These are phyloP conservation scores for Salinomyces thailandicus DNA, from an alignment of 2,329 filamentous ascomycete species.

Conservation along the genomic window DNA sequence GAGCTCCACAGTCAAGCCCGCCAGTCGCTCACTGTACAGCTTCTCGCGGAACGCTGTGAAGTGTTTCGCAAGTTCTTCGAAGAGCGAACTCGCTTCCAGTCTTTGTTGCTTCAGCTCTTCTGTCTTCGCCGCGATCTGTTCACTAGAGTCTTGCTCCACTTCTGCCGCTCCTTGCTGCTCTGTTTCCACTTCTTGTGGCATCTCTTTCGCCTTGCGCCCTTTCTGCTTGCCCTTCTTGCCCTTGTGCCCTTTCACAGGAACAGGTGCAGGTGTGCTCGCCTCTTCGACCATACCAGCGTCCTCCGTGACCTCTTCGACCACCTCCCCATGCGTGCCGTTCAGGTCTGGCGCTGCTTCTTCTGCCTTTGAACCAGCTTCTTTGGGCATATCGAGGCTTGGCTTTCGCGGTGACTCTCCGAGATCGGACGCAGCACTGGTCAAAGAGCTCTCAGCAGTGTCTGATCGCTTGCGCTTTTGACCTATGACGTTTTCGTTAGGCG, in stretches of 20 bases:
- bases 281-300: slow-evolving; percentile 19
- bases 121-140: slow-evolving; percentile 30
- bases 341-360: slow-evolving; percentile 24
- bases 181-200: slow-evolving; percentile 11
- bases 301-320: slow-evolving; percentile 34
- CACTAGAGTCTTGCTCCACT: slow-evolving; percentile 15
- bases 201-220: slow-evolving; percentile 32
- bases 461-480: slow-evolving; percentile 37
- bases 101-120: slow-evolving; percentile 42
- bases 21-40: slow-evolving; percentile 81
- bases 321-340: slow-evolving; percentile 25
- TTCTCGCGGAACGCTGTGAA: slow-evolving; percentile 78
- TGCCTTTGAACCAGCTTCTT: slow-evolving; percentile 7
- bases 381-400: slow-evolving; percentile 17
- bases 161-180: slow-evolving; percentile 10
- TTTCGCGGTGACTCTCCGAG: slow-evolving; percentile 27
- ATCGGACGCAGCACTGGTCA: slow-evolving; percentile 27
- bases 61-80: slow-evolving; percentile 73
- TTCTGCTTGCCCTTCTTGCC: slow-evolving; percentile 38
- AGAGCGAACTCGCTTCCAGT: slow-evolving; percentile 18
- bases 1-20: slow-evolving; percentile 62
- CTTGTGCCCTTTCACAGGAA: slow-evolving; percentile 28
- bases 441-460: slow-evolving; percentile 30
- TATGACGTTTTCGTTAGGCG: slow-evolving; percentile 3
- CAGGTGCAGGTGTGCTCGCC: slow-evolving; percentile 13